A percentile compares a stretch with the other conserved stretches of the same genome.
Evolutionary conservation across 441 rosid genomes (phyloP).

Genomic region (Corymbia citriodora): DNA sequence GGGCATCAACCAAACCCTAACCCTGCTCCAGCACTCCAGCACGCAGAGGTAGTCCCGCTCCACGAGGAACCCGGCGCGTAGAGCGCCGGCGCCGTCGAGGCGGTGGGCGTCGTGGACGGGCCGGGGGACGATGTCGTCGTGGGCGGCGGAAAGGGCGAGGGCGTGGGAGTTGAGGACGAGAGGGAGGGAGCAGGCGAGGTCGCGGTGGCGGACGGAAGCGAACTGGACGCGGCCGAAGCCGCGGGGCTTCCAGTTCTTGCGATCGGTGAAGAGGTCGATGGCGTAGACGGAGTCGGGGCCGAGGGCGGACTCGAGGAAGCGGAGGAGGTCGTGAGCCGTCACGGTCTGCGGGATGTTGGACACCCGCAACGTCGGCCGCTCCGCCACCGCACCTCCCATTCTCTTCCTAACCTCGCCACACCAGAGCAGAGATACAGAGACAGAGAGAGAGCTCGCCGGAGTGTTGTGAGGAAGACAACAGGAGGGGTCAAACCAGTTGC

Average conservation of each 20-base stretch:
- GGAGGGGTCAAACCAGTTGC: not conserved
- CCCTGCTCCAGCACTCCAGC: constrained; percentile 58
- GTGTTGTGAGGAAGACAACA: not conserved
- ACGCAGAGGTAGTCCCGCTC: constrained; percentile 30
- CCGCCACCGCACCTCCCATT: constrained; percentile 1
- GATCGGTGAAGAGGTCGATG: constrained; percentile 56
- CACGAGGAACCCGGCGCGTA: constrained; percentile 53
- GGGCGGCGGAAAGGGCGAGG: constrained; percentile 52
- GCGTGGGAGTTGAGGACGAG: constrained; percentile 30
- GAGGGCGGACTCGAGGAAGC: constrained; percentile 53
- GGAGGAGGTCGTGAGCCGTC: constrained; percentile 58
- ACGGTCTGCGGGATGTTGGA: constrained; percentile 58
- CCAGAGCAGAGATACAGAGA: not conserved
- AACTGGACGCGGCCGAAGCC: constrained; percentile 78
- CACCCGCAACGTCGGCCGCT: constrained; percentile 47
- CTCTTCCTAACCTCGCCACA: too few relatives aligned
- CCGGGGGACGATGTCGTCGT: constrained; percentile 63
- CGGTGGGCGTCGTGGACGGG: constrained; percentile 37
- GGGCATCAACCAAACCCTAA: constrained; percentile 81
- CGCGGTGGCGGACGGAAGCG: constrained; percentile 36
- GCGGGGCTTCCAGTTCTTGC: constrained; percentile 76
- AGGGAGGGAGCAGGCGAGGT: not conserved
- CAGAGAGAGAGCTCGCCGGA: not conserved
- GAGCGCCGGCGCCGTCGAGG: constrained; percentile 29
- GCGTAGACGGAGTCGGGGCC: constrained; percentile 69